phyloP scores from a whole-genome alignment of 1,284 basidiomycete species.

The Salmacisia buchloeana region DNA sequence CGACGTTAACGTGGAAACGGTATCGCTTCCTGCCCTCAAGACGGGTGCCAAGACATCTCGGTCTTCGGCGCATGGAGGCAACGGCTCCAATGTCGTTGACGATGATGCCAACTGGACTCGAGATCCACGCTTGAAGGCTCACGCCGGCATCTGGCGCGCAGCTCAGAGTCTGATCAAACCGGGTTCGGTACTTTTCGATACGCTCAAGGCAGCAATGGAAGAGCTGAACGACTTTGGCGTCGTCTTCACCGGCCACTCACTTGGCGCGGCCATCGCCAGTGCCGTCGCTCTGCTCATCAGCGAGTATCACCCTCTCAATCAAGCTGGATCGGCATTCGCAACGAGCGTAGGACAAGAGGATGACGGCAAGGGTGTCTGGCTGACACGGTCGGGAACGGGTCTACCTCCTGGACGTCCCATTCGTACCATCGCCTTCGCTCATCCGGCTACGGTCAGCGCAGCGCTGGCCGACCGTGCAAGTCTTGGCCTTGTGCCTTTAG shows the following conservation, averaged over 20 bases:
- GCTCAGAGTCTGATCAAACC: slow-evolving; percentile 37
- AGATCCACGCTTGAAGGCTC: slow-evolving; percentile 25
- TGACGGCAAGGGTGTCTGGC: slow-evolving; percentile 29
- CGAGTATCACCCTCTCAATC: slow-evolving; percentile 35
- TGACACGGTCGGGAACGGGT: slow-evolving; percentile 32
- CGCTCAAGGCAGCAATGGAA: slow-evolving; percentile 30
- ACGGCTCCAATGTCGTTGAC: neutral
- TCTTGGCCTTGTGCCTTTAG: slow-evolving; percentile 38
- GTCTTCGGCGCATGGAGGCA: no score
- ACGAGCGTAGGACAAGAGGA: no score
- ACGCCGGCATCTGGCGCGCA: slow-evolving; percentile 46
- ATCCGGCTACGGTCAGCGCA: slow-evolving; percentile 42
- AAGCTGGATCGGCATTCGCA: no score
- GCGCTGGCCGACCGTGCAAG: slow-evolving; percentile 33
- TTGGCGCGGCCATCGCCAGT: slow-evolving; percentile 46
- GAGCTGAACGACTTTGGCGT: slow-evolving; percentile 43
- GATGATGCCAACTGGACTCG: neutral
- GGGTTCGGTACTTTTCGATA: slow-evolving; percentile 38
- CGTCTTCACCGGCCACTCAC: slow-evolving; percentile 45
- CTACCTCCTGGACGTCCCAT: slow-evolving; percentile 39
- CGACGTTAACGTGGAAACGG: slow-evolving; percentile 40
- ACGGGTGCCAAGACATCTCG: slow-evolving; percentile 5
- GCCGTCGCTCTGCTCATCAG: slow-evolving; percentile 41
- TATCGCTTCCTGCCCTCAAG: slow-evolving; percentile 36
- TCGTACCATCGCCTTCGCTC: slow-evolving; percentile 46